phyloP scores from a whole-genome alignment of 2,329 filamentous ascomycete genomes.

The Claviceps cyperi region DNA sequence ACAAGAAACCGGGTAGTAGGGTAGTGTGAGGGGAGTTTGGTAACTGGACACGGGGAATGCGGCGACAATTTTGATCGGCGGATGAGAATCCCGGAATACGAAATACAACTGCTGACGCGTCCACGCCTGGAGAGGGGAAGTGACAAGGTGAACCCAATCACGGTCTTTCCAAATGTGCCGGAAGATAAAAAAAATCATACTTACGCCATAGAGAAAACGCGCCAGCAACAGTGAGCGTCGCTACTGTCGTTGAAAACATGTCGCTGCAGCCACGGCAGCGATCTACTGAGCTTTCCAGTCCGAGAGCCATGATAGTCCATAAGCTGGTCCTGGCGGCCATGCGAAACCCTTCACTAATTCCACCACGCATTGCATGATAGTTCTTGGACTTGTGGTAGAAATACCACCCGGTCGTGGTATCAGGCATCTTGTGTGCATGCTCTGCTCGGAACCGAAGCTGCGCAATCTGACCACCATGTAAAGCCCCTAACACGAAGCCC shows the following conservation, averaged over 20 bases:
- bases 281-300: conserved; percentile 65
- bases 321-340: conserved; percentile 58
- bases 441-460: conserved; percentile 84
- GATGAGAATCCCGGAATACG: too few relatives aligned
- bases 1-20: not conserved
- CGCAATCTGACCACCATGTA: conserved; percentile 58
- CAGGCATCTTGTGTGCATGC: conserved; percentile 86
- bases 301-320: conserved; percentile 64
- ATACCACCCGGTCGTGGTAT: conserved; percentile 76
- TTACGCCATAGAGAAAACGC: conserved; percentile 76
- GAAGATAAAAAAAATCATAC: conserved; percentile 17
- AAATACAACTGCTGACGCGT: not conserved
- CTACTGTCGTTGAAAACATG: conserved; percentile 65
- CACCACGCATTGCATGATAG: conserved; percentile 69
- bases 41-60: not conserved
- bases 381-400: conserved; percentile 99
- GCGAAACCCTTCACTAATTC: conserved; percentile 60
- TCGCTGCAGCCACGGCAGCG: conserved; percentile 55
- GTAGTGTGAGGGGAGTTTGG: not conserved
- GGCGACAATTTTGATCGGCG: too few relatives aligned
- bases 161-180: conserved; percentile 2
- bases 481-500: conserved; percentile 57
- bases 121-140: not conserved
- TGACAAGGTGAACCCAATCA: too few relatives aligned
- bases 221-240: conserved; percentile 72